phyloP scores from a whole-genome alignment of 345 rosid species.

The Erysimum cheiranthoides region DNA sequence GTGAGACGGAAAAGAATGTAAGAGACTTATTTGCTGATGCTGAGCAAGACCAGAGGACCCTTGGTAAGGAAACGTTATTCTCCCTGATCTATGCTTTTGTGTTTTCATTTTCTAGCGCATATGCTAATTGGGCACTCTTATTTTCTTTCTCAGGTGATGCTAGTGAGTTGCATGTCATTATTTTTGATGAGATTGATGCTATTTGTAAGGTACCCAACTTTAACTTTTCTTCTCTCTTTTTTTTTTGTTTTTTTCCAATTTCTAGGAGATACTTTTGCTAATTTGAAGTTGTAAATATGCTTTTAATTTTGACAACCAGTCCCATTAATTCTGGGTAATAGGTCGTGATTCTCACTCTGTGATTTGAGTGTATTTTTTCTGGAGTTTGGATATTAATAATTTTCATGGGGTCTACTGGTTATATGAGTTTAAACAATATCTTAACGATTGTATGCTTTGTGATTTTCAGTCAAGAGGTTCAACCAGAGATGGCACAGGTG shows the following conservation, averaged over 20 bases:
- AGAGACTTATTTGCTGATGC: slow-evolving; percentile 98
- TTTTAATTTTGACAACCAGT: slow-evolving; percentile 18
- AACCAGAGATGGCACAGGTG: slow-evolving; percentile 97
- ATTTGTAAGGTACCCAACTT: slow-evolving; percentile 85
- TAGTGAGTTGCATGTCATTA: slow-evolving; percentile 95
- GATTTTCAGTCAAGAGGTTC: slow-evolving; percentile 92
- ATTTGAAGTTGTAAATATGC: slow-evolving; percentile 14
- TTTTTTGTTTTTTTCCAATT: background rate
- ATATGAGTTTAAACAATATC: slow-evolving; percentile 4
- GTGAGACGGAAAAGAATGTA: slow-evolving; percentile 97
- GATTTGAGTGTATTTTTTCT: background rate
- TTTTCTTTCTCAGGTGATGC: slow-evolving; percentile 76
- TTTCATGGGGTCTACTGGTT: slow-evolving; percentile 7
- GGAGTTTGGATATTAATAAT: slow-evolving; percentile 2
- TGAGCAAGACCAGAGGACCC: slow-evolving; percentile 86
- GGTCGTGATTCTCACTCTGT: background rate
- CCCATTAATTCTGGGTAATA: background rate
- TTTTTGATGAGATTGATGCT: slow-evolving; percentile 99
- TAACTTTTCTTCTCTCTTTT: background rate
- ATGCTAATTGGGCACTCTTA: slow-evolving; percentile 24
- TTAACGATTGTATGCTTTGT: slow-evolving; percentile 29
- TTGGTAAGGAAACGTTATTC: slow-evolving; percentile 57
- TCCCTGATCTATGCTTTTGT: slow-evolving; percentile 29
- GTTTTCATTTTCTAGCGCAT: slow-evolving; percentile 13
- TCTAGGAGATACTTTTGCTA: slow-evolving; percentile 2